Evolutionary conservation across 768 basidiomycete species (phyloP).

Genomic region (Hemileccinum impolitum): DNA sequence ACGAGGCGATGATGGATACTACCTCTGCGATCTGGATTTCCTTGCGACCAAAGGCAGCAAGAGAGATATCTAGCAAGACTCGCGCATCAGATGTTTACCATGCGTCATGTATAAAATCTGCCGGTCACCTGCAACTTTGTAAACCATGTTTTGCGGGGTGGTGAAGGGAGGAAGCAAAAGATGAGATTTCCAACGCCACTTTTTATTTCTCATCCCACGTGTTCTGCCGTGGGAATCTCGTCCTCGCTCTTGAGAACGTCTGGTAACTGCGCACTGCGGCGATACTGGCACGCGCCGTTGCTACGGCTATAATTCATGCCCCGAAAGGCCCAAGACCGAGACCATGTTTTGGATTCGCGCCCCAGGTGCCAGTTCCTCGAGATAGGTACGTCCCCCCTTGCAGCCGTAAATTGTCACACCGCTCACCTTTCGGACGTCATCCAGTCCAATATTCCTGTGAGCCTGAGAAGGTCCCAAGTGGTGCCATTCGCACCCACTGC

Average conservation of each 20-base stretch:
- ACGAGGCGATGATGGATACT: slow-evolving; percentile 17
- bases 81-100: neutral
- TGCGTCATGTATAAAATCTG: neutral
- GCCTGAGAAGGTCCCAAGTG: slow-evolving; percentile 27
- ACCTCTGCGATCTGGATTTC: slow-evolving; percentile 99
- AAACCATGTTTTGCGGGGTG: slow-evolving; percentile 53
- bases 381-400: slow-evolving; percentile 35
- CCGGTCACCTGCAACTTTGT: slow-evolving; percentile 81
- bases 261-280: neutral
- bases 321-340: neutral
- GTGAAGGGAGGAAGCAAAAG: slow-evolving; percentile 25
- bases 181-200: slow-evolving; percentile 17
- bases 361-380: slow-evolving; percentile 61
- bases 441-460: slow-evolving; percentile 64
- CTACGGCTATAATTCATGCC: slow-evolving; percentile 3
- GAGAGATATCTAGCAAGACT: slow-evolving; percentile 68
- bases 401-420: slow-evolving; percentile 1
- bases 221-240: slow-evolving; percentile 26
- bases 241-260: slow-evolving; percentile 11
- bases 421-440: neutral
- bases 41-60: slow-evolving; percentile 99
- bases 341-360: neutral
- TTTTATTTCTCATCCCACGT: slow-evolving; percentile 34
- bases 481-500: slow-evolving; percentile 46
- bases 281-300: neutral